Evolutionary conservation across 192 early-diverging fungal species (phyloP), one percentile per base, ranked within the genome.

Genomic region (Umbelopsis sp.): DNA sequence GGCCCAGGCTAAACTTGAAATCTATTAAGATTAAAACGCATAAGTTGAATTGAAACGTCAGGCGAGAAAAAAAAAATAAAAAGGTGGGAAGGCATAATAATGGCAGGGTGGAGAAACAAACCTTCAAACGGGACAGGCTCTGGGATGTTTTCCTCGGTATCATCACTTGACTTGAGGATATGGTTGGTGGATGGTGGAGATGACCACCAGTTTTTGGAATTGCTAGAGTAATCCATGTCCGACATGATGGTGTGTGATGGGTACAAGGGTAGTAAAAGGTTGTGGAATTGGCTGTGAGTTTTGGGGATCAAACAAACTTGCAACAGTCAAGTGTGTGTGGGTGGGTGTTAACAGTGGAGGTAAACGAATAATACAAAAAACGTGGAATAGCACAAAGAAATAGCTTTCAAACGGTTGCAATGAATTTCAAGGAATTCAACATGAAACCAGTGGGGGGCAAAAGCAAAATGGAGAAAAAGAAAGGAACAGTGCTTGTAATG

Each of bases 71-170:
- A 46, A 53, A 12, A 13, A n/a, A n/a, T n/a, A n/a, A n/a, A n/a
- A n/a, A n/a, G n/a, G n/a, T n/a, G n/a, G n/a, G n/a, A n/a, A n/a
- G n/a, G n/a, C n/a, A n/a, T n/a, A n/a, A n/a, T n/a, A n/a, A n/a
- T n/a, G n/a, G 27, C 27, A 30, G 1, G 27, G 44, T 18, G 20
- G 53, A 35, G 6, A 41, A 18, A 20, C 9, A 37, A 73, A 73
- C 76, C 76, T 78, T 78, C 76, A 73, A 78, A 78, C 20, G 76
- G 68, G 4, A 78, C 76, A 49, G 76, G 76, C 25, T 78, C 76
- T 35, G 55, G 33, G 33, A 61, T 33, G 13, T 25, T 12, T 35
- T 61, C 55, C 27, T 61, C 55, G 10, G 55, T 35, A 30, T 61
- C 55, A 35, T 61, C 27, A 35, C 27, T 35, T 30, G 55, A 61